Conservation (phyloP, 805 yeast genomes). For the Metschnikowia similis region DNA sequence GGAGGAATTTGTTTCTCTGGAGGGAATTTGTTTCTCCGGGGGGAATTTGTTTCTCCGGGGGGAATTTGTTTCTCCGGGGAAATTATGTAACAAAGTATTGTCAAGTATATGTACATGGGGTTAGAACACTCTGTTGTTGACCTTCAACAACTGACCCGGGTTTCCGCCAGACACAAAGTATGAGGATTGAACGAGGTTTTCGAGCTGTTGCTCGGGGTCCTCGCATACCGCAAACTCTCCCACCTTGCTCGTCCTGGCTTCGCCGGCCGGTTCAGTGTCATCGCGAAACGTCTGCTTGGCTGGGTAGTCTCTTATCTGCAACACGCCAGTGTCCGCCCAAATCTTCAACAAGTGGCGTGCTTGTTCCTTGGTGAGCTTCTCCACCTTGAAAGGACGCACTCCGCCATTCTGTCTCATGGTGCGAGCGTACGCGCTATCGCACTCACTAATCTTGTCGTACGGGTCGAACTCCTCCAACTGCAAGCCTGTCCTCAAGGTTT, state of each 20-base stretch:
- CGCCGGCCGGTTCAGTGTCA: constrained; percentile 4
- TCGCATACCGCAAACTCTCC: constrained; percentile 17
- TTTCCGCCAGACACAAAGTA: constrained; percentile 38
- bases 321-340: constrained; percentile 29
- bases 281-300: constrained; percentile 21
- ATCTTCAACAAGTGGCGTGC: constrained; percentile 28
- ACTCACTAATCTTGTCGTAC: constrained; percentile 46
- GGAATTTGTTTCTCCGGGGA: background rate
- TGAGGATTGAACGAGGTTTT: constrained; percentile 23
- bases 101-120: constrained; percentile 9
- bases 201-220: constrained; percentile 26
- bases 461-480: constrained; percentile 51
- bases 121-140: constrained; percentile 22
- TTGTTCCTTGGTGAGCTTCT: constrained; percentile 28
- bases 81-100: too few relatives aligned
- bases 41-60: background rate
- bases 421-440: constrained; percentile 54
- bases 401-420: constrained; percentile 38
- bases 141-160: constrained; percentile 34
- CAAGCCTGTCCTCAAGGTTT: constrained; percentile 58
- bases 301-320: constrained; percentile 32
- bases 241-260: constrained; percentile 6
- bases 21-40: too few relatives aligned
- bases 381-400: constrained; percentile 24
- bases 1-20: too few relatives aligned